Conservation (phyloP, 2,329 filamentous ascomycete species). For the Cytospora leucostoma region DNA sequence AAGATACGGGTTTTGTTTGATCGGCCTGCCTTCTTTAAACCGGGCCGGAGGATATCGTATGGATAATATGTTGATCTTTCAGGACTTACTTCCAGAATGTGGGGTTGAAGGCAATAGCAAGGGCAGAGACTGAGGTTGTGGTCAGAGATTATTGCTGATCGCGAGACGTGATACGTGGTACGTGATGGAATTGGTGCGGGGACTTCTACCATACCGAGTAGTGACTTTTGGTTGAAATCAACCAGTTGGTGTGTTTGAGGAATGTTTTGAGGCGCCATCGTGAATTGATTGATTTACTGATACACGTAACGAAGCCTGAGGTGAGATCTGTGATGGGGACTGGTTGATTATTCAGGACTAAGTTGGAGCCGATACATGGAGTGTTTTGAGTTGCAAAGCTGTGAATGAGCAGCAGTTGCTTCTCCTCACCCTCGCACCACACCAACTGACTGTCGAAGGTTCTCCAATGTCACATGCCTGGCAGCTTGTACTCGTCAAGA, state of each 20-base stretch:
- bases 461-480: not conserved
- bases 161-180: not conserved
- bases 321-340: not conserved
- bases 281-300: not conserved
- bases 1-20: slow-evolving; percentile 19
- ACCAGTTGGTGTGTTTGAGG: slow-evolving; percentile 45
- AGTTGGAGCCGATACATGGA: too few species aligned
- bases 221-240: slow-evolving; percentile 66
- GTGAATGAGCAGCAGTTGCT: too few species aligned
- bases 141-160: slow-evolving; percentile 27
- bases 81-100: slow-evolving; percentile 96
- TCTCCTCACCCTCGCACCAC: not conserved
- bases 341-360: not conserved
- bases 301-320: not conserved
- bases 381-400: too few species aligned
- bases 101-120: slow-evolving; percentile 89
- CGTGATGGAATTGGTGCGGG: not conserved
- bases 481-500: not conserved
- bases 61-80: not conserved
- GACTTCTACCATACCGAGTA: slow-evolving; percentile 57
- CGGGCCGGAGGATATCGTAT: not conserved
- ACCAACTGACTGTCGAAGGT: not conserved
- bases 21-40: not conserved
- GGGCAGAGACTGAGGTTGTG: slow-evolving; percentile 66
- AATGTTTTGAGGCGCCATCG: slow-evolving; percentile 23